Evolutionary conservation across 2,329 filamentous ascomycete species (phyloP).

Genomic region (Phaeosphaeriaceae sp.): DNA sequence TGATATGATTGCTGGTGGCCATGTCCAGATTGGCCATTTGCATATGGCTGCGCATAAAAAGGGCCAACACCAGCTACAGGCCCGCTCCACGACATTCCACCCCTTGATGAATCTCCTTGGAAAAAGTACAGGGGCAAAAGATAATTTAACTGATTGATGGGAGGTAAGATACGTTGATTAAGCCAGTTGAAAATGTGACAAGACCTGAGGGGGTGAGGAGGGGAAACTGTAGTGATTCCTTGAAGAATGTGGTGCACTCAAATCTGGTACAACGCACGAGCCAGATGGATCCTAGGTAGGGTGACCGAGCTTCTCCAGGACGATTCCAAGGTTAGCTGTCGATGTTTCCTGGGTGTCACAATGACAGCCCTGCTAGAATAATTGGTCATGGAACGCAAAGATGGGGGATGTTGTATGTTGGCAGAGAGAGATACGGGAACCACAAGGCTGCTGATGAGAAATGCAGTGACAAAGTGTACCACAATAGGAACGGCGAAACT

Average conservation of each 20-base stretch:
- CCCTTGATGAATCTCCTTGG: background rate
- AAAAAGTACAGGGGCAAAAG: background rate
- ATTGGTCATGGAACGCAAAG: background rate
- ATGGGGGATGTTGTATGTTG: background rate
- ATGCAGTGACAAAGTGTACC: conserved; percentile 13
- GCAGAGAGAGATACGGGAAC: conserved; percentile 12
- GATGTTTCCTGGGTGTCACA: background rate
- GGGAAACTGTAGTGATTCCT: conserved; percentile 11
- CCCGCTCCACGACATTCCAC: conserved; percentile 47
- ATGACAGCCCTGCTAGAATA: background rate
- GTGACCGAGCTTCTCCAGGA: conserved; percentile 13
- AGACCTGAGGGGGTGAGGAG: background rate
- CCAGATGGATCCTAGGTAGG: conserved; percentile 18
- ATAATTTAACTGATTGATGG: background rate
- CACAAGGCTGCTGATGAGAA: conserved; percentile 21
- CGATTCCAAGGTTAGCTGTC: background rate
- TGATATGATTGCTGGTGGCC: conserved; percentile 36
- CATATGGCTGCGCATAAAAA: conserved; percentile 42
- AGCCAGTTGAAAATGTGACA: no score
- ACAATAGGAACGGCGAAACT: conserved; percentile 11
- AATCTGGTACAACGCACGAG: conserved; percentile 39
- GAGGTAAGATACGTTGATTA: conserved; percentile 1
- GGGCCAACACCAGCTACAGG: conserved; percentile 40
- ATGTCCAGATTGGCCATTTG: conserved; percentile 34
- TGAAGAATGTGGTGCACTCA: conserved; percentile 27